Evolutionary conservation across 2,329 filamentous ascomycete species (phyloP).

Genomic region (Hymenoscyphus fraxineus): DNA sequence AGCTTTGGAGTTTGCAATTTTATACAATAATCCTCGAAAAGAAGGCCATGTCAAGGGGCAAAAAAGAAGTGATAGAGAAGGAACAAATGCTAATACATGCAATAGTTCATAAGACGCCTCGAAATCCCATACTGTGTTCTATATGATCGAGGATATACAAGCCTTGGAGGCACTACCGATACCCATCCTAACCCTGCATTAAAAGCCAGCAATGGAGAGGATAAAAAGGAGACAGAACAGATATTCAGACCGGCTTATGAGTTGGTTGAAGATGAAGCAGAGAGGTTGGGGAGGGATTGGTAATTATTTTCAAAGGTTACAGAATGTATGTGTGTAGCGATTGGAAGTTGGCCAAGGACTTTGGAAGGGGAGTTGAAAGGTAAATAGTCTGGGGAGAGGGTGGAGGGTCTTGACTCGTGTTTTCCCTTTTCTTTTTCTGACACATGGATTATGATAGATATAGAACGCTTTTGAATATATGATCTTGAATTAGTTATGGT

Average conservation of each 20-base stretch:
- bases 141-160: slow-evolving; percentile 88
- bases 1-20: background rate
- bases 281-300: slow-evolving; percentile 70
- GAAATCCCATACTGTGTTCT: slow-evolving; percentile 79
- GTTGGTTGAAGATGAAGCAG: slow-evolving; percentile 69
- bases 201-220: slow-evolving; percentile 35
- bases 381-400: background rate
- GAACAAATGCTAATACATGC: slow-evolving; percentile 2
- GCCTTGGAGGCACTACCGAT: slow-evolving; percentile 83
- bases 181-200: slow-evolving; percentile 85
- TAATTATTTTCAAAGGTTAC: slow-evolving; percentile 22
- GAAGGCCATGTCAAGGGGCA: background rate
- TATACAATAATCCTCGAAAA: too few species aligned
- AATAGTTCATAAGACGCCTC: slow-evolving; percentile 73
- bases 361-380: background rate
- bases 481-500: background rate
- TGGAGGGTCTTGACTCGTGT: background rate
- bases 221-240: slow-evolving; percentile 34
- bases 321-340: background rate
- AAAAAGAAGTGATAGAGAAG: background rate
- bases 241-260: slow-evolving; percentile 72
- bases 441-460: slow-evolving; percentile 1
- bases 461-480: slow-evolving; percentile 5
- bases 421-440: background rate
- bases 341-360: background rate